These are phyloP conservation scores for Fragaria nilgerrensis DNA, from an alignment of 306 rosid genomes.

Conservation along the genomic window DNA sequence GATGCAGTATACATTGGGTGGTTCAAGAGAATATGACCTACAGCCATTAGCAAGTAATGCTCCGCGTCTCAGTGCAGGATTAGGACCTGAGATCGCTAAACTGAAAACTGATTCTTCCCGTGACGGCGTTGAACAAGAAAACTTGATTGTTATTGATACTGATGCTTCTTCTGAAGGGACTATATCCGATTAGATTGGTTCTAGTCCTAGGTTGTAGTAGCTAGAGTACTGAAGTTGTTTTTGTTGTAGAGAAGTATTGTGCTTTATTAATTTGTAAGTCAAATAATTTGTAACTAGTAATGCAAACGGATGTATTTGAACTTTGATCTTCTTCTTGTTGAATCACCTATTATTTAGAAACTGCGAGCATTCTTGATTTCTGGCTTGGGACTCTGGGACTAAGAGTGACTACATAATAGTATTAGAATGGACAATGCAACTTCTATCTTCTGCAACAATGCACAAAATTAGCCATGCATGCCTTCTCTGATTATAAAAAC, in stretches of 20 bases:
- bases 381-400: too few relatives aligned
- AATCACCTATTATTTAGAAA: background rate
- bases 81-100: constrained; percentile 33
- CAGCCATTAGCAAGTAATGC: constrained; percentile 24
- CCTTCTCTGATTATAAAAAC: too few relatives aligned
- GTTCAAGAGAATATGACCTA: constrained; percentile 26
- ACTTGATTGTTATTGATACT: constrained; percentile 49
- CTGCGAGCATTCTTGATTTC: too few relatives aligned
- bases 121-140: constrained; percentile 21
- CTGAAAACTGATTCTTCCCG: constrained; percentile 27
- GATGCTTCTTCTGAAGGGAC: constrained; percentile 74
- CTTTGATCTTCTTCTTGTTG: background rate
- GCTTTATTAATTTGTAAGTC: constrained; percentile 27
- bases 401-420: too few relatives aligned
- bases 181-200: constrained; percentile 47
- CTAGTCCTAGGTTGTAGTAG: constrained; percentile 29
- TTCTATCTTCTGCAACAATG: too few relatives aligned
- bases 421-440: too few relatives aligned
- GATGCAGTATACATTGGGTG: constrained; percentile 27
- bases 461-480: too few relatives aligned
- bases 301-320: background rate
- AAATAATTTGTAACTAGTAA: constrained; percentile 19
- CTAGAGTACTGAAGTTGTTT: constrained; percentile 18
- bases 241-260: constrained; percentile 23
- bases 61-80: constrained; percentile 33